Evolutionary conservation across 2,329 filamentous ascomycete species (phyloP), one percentile per base, ranked within the genome.

Genomic region (Parasarocladium wereldwijsianum): DNA sequence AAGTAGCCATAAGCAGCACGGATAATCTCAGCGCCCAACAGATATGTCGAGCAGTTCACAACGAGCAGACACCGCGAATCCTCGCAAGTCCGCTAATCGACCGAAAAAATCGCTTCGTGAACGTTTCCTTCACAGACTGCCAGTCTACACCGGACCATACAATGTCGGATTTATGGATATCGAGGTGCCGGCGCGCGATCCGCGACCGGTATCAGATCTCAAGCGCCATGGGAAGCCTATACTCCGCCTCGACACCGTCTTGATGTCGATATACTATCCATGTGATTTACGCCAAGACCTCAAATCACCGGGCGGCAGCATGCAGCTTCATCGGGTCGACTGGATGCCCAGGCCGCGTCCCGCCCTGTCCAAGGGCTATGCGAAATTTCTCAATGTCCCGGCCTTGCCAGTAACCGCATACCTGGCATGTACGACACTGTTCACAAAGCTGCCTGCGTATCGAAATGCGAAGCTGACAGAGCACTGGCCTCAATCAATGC

Each of bases 131-230:
- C 54, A 60, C 41, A 41, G 49, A 4, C 67, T 81, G 29, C 75
- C 76, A 4, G 44, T 59, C 10, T 76, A 77, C 42, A 62, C 66
- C 2, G 76, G 76, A 1, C 70, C 70, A 1, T 77, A 79, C 47
- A 64, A 64, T 37, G 76, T 83, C 23, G 76, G 76, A 16, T 77
- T 70, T 9, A 61, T 78, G 45, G 74, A 80, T 40, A 57, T 76
- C 33, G 75, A 80, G 46, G 61, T 78, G 17, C 71, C 74, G 5
- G 63, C 61, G 11, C 45, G 52, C 9, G 34, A 51, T 2, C 55
- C 57, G 9, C 48, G 52, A 14, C 45, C 47, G 8, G 51, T 61
- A 32, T 62, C 53, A 10, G 43, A 46, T 36, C 52, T 60, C 34
- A 55, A 52, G 35, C 46, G 56, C 24, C 45, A 56, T 27, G 44